Evolutionary conservation across 2,329 filamentous ascomycete genomes (phyloP), one percentile per base, ranked within the genome.

Genomic region (Fusarium annulatum): DNA sequence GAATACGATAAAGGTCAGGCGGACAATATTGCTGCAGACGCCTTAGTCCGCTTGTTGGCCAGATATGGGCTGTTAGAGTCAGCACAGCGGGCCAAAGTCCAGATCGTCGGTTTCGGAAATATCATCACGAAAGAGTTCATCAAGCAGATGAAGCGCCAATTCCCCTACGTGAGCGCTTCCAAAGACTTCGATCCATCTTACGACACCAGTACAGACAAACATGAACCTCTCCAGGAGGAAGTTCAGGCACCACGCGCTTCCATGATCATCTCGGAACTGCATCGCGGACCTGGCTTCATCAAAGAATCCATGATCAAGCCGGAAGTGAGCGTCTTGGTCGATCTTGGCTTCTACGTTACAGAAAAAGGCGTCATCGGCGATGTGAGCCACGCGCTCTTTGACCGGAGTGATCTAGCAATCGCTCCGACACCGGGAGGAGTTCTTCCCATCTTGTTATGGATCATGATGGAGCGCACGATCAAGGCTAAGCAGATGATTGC

Each of bases 181-280:
- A 51, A 18, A 51, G 15, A 33, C 5, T 33, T 49, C 2, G 21
- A 49, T 18, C 10, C 5, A 14, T 5, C 10, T 3, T 2, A 49
- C 7, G 46, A 33, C 1, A 8, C 7, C 7, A 9, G 23, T 26
- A 4, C 4, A 2, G 28, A 5, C 5, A 23, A 23, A 2, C 7
- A 18, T 1, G 21, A 33, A 51, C 5, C 28, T 23, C 15, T 5
- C 3, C 1, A 7, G 0, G 10, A 33, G 46, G 21, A 14, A 18
- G 3, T 18, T 0, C 10, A 18, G 7, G 15, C 21, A 33, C 46
- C 46, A 9, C 46, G 46, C 0, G 10, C 16, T 18, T 9, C 46
- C 10, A 33, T 51, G 5, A 23, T 51, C 5, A 23, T 51, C 3
- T 51, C 46, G 10, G 46, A 51, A 18, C 21, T 51, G 5, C 46